Evolutionary conservation across 352 stramenopile species (phyloP).

Genomic region (Globisporangium nodosum): DNA sequence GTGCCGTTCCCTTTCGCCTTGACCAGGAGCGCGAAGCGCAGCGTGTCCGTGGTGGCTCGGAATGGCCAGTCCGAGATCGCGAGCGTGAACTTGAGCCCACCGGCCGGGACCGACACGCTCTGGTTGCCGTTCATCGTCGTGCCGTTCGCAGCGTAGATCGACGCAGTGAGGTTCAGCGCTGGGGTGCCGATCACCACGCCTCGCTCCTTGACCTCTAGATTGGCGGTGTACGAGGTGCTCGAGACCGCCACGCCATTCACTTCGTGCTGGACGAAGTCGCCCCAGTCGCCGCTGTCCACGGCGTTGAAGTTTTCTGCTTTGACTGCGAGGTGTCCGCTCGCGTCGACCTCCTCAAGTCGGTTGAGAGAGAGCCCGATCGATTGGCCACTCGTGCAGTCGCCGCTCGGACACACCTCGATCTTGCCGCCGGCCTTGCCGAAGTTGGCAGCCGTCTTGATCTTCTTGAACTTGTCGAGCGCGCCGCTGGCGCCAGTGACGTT

Average conservation of each 20-base stretch:
- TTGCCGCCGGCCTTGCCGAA: constrained; percentile 25
- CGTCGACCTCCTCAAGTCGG: constrained; percentile 26
- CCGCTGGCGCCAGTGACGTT: background rate
- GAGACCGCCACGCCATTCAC: constrained; percentile 16
- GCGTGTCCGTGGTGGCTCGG: constrained; percentile 8
- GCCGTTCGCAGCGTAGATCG: constrained; percentile 24
- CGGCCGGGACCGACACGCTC: constrained; percentile 23
- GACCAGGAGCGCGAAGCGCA: constrained; percentile 26
- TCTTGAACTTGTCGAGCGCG: background rate
- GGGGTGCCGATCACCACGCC: background rate
- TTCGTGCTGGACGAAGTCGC: constrained; percentile 8
- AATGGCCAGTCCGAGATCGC: constrained; percentile 29
- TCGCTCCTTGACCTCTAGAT: constrained; percentile 7
- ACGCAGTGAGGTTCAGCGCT: constrained; percentile 31
- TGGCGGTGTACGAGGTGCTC: constrained; percentile 21
- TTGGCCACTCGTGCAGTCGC: constrained; percentile 13
- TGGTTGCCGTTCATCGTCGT: constrained; percentile 27
- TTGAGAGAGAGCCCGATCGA: constrained; percentile 9
- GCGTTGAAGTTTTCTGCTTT: constrained; percentile 21
- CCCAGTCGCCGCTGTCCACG: constrained; percentile 18
- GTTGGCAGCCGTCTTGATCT: constrained; percentile 30
- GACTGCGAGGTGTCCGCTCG: constrained; percentile 4
- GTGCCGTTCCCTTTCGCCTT: constrained; percentile 22
- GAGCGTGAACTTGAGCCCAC: constrained; percentile 38
- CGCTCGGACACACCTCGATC: constrained; percentile 36